Conservation (phyloP, 1,284 basidiomycete species). For the Puccinia triticina region DNA sequence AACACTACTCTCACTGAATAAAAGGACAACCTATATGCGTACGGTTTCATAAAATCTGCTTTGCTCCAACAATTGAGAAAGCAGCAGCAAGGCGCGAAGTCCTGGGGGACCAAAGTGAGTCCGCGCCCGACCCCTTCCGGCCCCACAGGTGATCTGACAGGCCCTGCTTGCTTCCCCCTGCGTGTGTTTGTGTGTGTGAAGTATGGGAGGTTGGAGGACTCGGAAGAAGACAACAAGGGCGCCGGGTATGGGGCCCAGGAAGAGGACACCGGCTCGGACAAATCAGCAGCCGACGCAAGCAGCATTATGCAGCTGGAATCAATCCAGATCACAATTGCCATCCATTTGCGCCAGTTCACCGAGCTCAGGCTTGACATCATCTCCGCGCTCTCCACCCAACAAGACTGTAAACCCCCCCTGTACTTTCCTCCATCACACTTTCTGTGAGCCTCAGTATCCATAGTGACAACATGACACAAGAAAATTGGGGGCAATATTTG, state of each 20-base stretch:
- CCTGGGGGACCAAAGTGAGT: neutral
- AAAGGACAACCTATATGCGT: slow-evolving; percentile 39
- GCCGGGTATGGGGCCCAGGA: neutral
- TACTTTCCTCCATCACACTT: neutral
- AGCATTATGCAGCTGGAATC: slow-evolving; percentile 10
- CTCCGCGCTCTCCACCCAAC: slow-evolving; percentile 29
- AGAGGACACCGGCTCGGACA: neutral
- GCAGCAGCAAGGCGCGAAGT: neutral
- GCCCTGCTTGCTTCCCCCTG: too few species aligned
- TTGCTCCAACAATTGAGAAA: too few species aligned
- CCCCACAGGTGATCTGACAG: neutral
- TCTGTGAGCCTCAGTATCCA: too few species aligned
- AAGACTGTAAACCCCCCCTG: slow-evolving; percentile 17
- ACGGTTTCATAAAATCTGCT: neutral
- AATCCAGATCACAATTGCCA: neutral
- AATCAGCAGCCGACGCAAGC: neutral
- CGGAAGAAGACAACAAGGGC: slow-evolving; percentile 9
- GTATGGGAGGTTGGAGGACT: neutral
- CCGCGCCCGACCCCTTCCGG: too few species aligned
- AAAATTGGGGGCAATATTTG: too few species aligned
- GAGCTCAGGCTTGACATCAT: slow-evolving; percentile 41
- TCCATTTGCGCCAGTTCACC: slow-evolving; percentile 28
- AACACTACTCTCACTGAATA: neutral
- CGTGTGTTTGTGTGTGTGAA: neutral
- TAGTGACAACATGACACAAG: too few species aligned